These are phyloP conservation scores for Gypsophila paniculata DNA, from an alignment of 179 eudicot species.

Conservation along the genomic window DNA sequence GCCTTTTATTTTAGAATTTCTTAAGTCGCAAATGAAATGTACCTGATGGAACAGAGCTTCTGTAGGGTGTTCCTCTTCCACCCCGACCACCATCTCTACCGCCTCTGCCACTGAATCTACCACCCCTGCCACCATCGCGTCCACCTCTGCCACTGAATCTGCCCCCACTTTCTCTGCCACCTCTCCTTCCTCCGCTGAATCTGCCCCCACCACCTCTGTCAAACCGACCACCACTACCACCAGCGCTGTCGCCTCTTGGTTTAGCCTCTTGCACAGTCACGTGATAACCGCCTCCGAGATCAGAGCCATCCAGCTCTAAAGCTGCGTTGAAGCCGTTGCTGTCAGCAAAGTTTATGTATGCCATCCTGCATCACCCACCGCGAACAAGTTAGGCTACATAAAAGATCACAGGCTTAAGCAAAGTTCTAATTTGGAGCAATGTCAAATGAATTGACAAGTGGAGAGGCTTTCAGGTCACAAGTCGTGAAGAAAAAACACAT, in stretches of 20 bases:
- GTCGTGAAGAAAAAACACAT: background rate
- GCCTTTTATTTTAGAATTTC: background rate
- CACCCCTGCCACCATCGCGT: conserved; percentile 21
- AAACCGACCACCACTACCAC: conserved; percentile 25
- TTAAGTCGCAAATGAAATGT: background rate
- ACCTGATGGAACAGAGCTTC: conserved; percentile 11
- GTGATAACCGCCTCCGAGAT: conserved; percentile 36
- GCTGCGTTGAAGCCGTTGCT: conserved; percentile 39
- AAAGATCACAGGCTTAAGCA: background rate
- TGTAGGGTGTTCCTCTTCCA: conserved; percentile 26
- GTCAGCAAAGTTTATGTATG: conserved; percentile 54
- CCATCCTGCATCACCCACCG: conserved; percentile 42
- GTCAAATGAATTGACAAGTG: background rate
- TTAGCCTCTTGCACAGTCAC: conserved; percentile 56
- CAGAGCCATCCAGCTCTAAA: conserved; percentile 42
- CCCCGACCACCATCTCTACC: conserved; percentile 26
- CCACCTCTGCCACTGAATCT: conserved; percentile 30
- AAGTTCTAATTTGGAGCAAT: background rate
- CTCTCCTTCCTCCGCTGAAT: conserved; percentile 39
- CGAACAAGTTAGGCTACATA: background rate
- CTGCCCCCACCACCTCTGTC: conserved; percentile 33
- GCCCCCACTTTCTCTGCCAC: conserved; percentile 34
- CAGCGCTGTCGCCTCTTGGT: conserved; percentile 42
- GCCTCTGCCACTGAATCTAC: conserved; percentile 13
- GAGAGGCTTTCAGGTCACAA: background rate